Evolutionary conservation across 2,329 filamentous ascomycete species (phyloP), one percentile per base, ranked within the genome.

Genomic region (Fusarium cyanostomum): DNA sequence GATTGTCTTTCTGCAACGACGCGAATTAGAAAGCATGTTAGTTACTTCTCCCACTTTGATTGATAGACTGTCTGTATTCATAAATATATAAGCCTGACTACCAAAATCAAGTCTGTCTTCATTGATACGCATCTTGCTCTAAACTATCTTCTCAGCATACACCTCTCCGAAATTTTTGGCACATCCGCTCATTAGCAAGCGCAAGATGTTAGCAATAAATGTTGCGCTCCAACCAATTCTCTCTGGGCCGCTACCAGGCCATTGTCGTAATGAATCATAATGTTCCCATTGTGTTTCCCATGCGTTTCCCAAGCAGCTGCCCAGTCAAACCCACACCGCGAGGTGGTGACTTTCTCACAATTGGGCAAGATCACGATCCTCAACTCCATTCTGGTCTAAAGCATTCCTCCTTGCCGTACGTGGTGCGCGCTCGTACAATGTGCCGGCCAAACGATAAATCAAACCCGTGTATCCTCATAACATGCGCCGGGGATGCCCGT

Each of bases 361-460:
- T 26, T 16, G 18, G n/a, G 26, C 15, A 27, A 18, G 13, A n/a
- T 42, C 28, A 33, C 27, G 16, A 30, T 46, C 30, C 37, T 30
- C n/a, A 44, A 58, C 42, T 58, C 50, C 60, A 21, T 31, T 31
- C 15, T 44, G 15, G 15, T 50, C 38, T 46, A 51, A 58, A 26
- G 7, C 34, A 10, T 31, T 16, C 27, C 35, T 28, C 16, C 3
- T 15, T 26, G 31, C 26, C 26, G 18, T 21, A 10, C n/a, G n/a
- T n/a, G 8, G 15, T 21, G 21, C 21, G 16, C 24, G 28, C 8
- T 34, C 49, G 13, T 11, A 38, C 21, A 43, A 27, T 26, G 38
- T 12, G 13, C 44, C 27, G 34, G 8, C 15, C 42, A 50, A 26
- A 4, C 49, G 38, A 12, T 30, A 38, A 51, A 41, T 16, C 28